Base-by-base conservation (phyloP, 495 filamentous ascomycete species). In the Hapsidospora chrysogenum region DNA sequence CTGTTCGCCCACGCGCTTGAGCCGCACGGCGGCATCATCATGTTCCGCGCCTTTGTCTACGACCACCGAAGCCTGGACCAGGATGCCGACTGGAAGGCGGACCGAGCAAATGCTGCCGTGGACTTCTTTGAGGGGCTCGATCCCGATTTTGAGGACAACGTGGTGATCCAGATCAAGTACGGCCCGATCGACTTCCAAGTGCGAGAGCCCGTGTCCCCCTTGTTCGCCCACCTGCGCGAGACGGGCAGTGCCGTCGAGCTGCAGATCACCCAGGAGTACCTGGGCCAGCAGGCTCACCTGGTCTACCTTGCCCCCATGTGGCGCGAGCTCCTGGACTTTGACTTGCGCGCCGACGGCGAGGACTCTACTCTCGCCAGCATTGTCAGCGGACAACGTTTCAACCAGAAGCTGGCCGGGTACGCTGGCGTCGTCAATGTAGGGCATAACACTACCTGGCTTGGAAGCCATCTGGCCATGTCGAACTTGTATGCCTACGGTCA, bases 101-200 rank as follows among this genome's bases (percentile, higher is more conserved):
- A 83, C 48, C 68, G 78, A 2, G 78, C 76, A 5, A 78, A 78
- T 30, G 76, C 74, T 0, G 74, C 74, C 1, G 72, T 76, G 3
- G 50, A 83, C 1, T 81, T 64, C 47, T 83, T 83, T 54, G 60
- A 72, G 26, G 51, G 56, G 0, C 58, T 81, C 8, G 78, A 83
- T 49, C 68, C 59, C 10, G 43, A 74, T 42, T 80, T 83, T 31
- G 69, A 74, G 17, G 68, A 76, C 36, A 83, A 81, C 42, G 74
- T 80, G 0, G 61, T 80, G 0, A 57, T 81, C 4, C 78, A 83
- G 41, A 74, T 81, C 49, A 83, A 83, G 53, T 77, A 70, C 39
- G 78, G 78, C 0, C 75, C 76, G 0, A 80, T 81, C 43, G 78
- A 83, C 49, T 83, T 83, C 56, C 78, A 83, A 46, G 72, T 79